Percentiles rank a stretch among this genome's conserved stretches.
Conservation (phyloP, 2,329 filamentous ascomycete species). For the Alternaria consortialis region DNA sequence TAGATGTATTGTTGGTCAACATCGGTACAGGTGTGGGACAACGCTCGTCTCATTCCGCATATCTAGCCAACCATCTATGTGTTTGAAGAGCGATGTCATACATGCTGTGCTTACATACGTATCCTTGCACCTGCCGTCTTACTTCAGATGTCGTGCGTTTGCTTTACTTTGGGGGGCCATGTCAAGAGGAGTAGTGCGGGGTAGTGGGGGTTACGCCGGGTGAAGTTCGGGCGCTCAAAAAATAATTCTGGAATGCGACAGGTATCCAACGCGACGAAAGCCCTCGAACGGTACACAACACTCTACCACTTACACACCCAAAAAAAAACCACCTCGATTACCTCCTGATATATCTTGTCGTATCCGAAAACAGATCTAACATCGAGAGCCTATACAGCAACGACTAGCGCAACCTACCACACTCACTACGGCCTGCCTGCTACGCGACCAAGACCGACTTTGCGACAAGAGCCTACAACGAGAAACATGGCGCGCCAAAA, state of each 20-base stretch:
- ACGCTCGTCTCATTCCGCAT: neutral
- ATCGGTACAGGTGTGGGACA: neutral
- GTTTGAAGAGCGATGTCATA: neutral
- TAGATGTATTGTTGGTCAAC: neutral
- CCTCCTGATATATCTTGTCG: neutral
- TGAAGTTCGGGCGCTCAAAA: conserved; percentile 25
- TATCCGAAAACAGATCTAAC: neutral
- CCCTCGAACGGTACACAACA: neutral
- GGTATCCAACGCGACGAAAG: neutral
- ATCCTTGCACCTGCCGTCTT: neutral
- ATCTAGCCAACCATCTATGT: neutral
- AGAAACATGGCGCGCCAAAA: conserved; percentile 50
- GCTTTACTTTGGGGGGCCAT: neutral
- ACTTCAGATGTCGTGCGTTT: neutral
- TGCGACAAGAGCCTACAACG: neutral
- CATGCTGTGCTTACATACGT: neutral
- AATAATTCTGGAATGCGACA: conserved; percentile 26
- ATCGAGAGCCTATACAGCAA: neutral
- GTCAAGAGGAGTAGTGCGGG: conserved; percentile 23
- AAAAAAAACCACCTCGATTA: neutral
- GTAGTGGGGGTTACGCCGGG: conserved; percentile 26
- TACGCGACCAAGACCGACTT: neutral
- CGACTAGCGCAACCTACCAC: neutral
- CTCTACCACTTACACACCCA: neutral
- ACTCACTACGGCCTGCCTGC: neutral